Evolutionary conservation across 139 green algal species (phyloP), one percentile per base, ranked within the genome.

Genomic region (Tetradesmus lagerheimii): DNA sequence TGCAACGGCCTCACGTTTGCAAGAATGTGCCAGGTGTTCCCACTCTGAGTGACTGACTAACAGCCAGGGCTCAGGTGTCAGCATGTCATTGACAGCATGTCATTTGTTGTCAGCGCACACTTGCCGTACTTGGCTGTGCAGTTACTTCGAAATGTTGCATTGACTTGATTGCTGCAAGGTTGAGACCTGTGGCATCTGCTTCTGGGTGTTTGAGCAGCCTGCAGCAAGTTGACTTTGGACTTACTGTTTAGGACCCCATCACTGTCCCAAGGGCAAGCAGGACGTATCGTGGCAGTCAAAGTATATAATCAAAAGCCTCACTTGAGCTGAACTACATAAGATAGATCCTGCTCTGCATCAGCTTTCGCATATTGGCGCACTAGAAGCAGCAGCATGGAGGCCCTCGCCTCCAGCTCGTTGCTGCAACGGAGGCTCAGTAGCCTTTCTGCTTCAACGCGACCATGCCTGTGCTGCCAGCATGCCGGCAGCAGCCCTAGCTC

Each of bases 381-480:
- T 71, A 31, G 57, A n/a, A 71, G 57, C 20, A 86, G 45, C 80
- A 43, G 80, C 45, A 74, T 35, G 45, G 57, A 71, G 57, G 23
- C 57, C 57, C 57, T 71, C 20, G 31, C 20, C 23, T 71, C 57
- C 57, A 31, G 23, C 57, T 43, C 45, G 31, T 74, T 86, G 25
- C 80, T 74, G 31, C 25, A 16, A 47, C 29, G 80, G 14, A 47
- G 80, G 27, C 11, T 47, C 1, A 86, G 80, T 50, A 45, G 80
- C n/a, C 47, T 86, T 34, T 16, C 12, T 15, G 80, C 80, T 47
- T 86, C 80, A 16, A 35, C 34, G 43, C 64, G 80, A 41, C 80
- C 80, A 31, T 86, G 80, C 57, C n/a, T 57, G 27, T 86, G 80
- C 80, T 86, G 80, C 45, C 80, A 86, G 39, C 41, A 64, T 85